phyloP scores from a whole-genome alignment of 352 stramenopile genomes.

The Phytophthora palmivora region DNA sequence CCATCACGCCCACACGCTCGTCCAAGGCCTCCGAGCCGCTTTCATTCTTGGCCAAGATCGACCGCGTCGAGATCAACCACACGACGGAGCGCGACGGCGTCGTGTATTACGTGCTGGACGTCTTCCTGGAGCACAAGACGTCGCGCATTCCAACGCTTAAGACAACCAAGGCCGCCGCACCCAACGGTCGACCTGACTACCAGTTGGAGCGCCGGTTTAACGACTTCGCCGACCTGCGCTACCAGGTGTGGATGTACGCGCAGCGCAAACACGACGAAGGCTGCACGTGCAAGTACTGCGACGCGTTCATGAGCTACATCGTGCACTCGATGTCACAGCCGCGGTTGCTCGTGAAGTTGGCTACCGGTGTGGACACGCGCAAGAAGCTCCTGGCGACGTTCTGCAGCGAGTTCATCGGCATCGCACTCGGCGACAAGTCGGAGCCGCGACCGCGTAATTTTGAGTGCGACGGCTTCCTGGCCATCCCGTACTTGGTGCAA shows the following conservation, averaged over 20 bases:
- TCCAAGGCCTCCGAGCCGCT: conserved; percentile 41
- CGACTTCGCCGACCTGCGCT: conserved; percentile 59
- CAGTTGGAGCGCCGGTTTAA: conserved; percentile 38
- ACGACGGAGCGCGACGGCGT: conserved; percentile 47
- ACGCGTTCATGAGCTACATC: conserved; percentile 61
- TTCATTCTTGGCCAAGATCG: conserved; percentile 44
- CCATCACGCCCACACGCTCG: conserved; percentile 30
- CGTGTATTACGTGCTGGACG: conserved; percentile 3
- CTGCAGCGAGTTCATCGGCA: conserved; percentile 55
- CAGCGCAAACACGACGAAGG: conserved; percentile 44
- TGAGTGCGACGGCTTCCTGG: conserved; percentile 45
- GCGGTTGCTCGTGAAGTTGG: conserved; percentile 53
- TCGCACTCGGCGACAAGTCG: conserved; percentile 44
- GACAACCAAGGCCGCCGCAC: background rate
- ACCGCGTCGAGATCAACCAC: conserved; percentile 54
- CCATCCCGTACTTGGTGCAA: conserved; percentile 53
- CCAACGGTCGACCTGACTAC: background rate
- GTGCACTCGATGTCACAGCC: conserved; percentile 60
- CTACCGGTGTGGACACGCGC: conserved; percentile 42
- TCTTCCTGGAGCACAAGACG: background rate
- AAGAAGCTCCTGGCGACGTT: conserved; percentile 57
- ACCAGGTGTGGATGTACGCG: conserved; percentile 55
- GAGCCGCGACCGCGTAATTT: conserved; percentile 35
- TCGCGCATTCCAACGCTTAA: background rate
- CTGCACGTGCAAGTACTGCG: conserved; percentile 49